phyloP scores from a whole-genome alignment of 768 basidiomycete species.

The Collybia sordida region DNA sequence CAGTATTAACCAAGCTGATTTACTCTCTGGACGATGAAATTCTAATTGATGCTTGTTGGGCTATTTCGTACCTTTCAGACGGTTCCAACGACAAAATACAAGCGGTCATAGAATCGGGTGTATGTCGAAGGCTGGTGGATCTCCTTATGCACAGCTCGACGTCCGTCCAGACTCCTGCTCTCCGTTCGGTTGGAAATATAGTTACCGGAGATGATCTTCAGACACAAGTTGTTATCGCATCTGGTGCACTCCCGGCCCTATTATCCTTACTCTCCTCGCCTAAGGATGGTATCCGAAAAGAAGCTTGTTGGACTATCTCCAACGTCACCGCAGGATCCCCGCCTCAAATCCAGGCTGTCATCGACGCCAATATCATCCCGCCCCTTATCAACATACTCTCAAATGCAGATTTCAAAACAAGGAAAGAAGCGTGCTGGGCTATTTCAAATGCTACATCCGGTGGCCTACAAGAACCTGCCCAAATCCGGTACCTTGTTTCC shows the following conservation, averaged over 20 bases:
- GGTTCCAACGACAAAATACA: constrained; percentile 99
- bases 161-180: constrained; percentile 96
- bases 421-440: constrained; percentile 99
- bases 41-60: constrained; percentile 99
- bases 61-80: constrained; percentile 98
- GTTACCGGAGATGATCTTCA: constrained; percentile 99
- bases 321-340: constrained; percentile 98
- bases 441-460: constrained; percentile 99
- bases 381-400: constrained; percentile 98
- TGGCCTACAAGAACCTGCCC: constrained; percentile 91
- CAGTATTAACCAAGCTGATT: constrained; percentile 96
- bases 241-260: constrained; percentile 93
- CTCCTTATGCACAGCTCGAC: constrained; percentile 93
- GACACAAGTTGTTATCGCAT: constrained; percentile 98
- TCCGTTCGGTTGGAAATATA: constrained; percentile 98
- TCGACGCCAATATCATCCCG: constrained; percentile 97
- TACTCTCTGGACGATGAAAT: constrained; percentile 99
- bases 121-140: constrained; percentile 96
- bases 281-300: constrained; percentile 98
- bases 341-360: constrained; percentile 94
- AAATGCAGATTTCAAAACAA: constrained; percentile 98
- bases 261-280: constrained; percentile 91
- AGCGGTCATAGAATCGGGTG: constrained; percentile 97
- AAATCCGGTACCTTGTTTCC: constrained; percentile 96
- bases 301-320: constrained; percentile 99